Percentiles rank a stretch among this genome's conserved stretches.
Evolutionary conservation across 2,329 filamentous ascomycete species (phyloP).

Genomic region (Fusarium miscanthi): DNA sequence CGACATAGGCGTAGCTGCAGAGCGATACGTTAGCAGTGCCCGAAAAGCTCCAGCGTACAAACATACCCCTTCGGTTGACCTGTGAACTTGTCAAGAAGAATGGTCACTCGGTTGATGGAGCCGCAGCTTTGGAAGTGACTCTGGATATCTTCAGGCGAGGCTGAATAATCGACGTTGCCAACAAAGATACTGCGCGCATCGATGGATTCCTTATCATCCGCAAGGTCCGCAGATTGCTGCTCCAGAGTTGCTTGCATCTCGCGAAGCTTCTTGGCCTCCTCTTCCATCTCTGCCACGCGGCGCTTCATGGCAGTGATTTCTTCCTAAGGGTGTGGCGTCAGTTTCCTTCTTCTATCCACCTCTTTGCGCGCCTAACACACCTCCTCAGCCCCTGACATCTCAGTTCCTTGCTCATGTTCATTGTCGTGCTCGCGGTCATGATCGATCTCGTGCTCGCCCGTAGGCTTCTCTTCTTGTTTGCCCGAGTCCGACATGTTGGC

Average conservation of each 20-base stretch:
- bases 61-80: constrained; percentile 98
- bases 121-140: constrained; percentile 98
- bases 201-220: constrained; percentile 95
- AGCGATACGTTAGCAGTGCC: constrained; percentile 25
- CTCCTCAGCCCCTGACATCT: constrained; percentile 50
- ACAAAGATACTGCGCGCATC: constrained; percentile 97
- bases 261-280: constrained; percentile 84
- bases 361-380: constrained; percentile 50
- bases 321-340: constrained; percentile 63
- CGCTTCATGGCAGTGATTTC: constrained; percentile 90
- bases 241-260: constrained; percentile 91
- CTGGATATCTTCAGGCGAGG: constrained; percentile 95
- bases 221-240: constrained; percentile 82
- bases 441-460: constrained; percentile 47
- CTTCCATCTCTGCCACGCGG: constrained; percentile 89
- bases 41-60: background rate
- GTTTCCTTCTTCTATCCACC: constrained; percentile 44
- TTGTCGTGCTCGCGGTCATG: constrained; percentile 36
- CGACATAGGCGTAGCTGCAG: constrained; percentile 94
- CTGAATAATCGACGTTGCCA: constrained; percentile 97
- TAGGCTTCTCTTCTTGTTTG: constrained; percentile 48
- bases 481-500: constrained; percentile 49
- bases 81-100: constrained; percentile 96
- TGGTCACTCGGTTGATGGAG: constrained; percentile 97
- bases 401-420: constrained; percentile 48